Evolutionary conservation across 2,329 filamentous ascomycete genomes (phyloP).

Genomic region (Aspergillus bombycis): DNA sequence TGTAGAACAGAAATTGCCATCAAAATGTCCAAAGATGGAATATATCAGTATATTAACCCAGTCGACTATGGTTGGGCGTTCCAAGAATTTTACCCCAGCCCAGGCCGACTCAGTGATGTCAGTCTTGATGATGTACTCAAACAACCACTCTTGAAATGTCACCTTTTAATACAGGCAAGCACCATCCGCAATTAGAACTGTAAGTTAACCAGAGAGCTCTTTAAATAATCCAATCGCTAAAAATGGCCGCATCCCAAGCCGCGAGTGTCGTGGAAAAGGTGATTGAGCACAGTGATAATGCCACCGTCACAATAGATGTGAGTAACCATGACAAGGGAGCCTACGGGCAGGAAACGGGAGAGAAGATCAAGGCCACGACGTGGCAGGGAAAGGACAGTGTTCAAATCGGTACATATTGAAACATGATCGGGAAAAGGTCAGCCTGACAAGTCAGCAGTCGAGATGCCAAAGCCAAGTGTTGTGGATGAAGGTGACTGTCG

Average conservation of each 20-base stretch:
- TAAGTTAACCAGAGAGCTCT: background rate
- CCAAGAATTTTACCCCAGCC: background rate
- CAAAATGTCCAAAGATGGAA: background rate
- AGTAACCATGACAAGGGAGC: constrained; percentile 63
- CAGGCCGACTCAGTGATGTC: constrained; percentile 27
- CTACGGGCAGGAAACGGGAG: constrained; percentile 54
- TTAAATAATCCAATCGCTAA: background rate
- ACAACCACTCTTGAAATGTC: background rate
- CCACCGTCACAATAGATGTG: constrained; percentile 69
- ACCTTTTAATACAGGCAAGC: background rate
- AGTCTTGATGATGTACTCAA: background rate
- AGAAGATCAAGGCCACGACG: constrained; percentile 76
- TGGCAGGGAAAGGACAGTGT: constrained; percentile 86
- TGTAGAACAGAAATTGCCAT: background rate
- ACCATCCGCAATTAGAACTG: background rate
- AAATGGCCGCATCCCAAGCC: constrained; percentile 66
- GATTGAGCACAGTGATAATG: constrained; percentile 69
- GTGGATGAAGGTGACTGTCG: constrained; percentile 69
- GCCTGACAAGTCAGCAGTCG: constrained; percentile 44
- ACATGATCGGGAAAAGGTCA: background rate
- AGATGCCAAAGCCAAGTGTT: constrained; percentile 71
- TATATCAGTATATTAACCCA: background rate
- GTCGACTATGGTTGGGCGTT: background rate
- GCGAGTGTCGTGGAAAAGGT: constrained; percentile 68
- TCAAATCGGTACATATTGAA: constrained; percentile 56